Base-by-base conservation (phyloP, 2,329 filamentous ascomycete genomes). In the Macrophomina phaseolina region DNA sequence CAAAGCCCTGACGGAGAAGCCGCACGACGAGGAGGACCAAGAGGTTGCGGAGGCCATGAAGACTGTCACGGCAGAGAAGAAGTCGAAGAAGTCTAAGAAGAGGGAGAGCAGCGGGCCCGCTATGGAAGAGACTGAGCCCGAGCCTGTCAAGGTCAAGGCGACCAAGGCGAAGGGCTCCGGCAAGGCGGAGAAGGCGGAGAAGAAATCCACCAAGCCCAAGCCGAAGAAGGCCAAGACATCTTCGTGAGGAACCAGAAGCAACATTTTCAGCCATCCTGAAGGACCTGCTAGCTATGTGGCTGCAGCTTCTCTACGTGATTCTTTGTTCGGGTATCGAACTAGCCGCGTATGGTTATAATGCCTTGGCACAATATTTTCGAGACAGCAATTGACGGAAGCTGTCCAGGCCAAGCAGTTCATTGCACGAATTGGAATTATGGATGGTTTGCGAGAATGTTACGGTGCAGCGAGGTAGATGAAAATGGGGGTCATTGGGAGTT, bases 1-100 rank as follows among this genome's bases (percentile, higher is more conserved):
- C 69, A 76, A 76, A 58, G 67, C 68, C 36, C 70, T 71, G 61
- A 75, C 73, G 65, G 65, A 63, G 34, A 69, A 56, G 32, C 56
- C 46, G 45, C 49, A 53, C 60, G 51, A 60, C n/a, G 67, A 68
- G 45, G 48, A 49, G 48, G 58, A 58, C 4, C 48, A 58, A n/a
- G 56, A 67, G 28, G 49, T 61, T 45, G 68, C 64, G 40, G 67
- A 68, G 42, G 68, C 70, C 34, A 58, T 71, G 12, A 69, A 71
- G 65, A 69, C 67, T 1, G 69, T 68, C 14, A 63, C 71, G 49
- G 56, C 61, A 14, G 66, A 67, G 42, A 67, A 67, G 64, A 52
- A 49, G 14, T 36, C 56, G n/a, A 68, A 64, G 56, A 63, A 51
- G 49, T 48, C 48, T 5, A 68, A 67, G 65, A 68, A 62, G 52